Evolutionary conservation across 345 rosid genomes (phyloP), one percentile per base, ranked within the genome.

Genomic region (Fremontodendron californicum): DNA sequence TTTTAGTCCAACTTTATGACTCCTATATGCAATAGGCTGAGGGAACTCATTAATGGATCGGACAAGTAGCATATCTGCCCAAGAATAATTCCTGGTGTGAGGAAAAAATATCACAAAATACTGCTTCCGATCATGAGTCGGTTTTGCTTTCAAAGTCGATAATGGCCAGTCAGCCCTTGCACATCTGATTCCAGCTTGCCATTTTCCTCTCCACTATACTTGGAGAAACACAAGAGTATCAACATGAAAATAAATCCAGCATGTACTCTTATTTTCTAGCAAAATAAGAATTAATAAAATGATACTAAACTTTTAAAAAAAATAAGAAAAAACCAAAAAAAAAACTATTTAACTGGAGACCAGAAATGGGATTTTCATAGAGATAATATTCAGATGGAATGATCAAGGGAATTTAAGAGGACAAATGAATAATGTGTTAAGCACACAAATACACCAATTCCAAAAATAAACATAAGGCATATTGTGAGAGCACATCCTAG

Each of bases 131-230:
- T 90, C 99, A 64, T 93, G 99, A 74, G 97, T 96, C 5, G 99
- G 99, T 84, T 93, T 96, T n/a, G 92, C 98, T 85, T 80, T 94
- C 84, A 94, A 84, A 68, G 98, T 96, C 29, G 97, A 81, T 66
- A 96, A 79, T 31, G 99, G 98, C 89, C 98, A 90, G 87, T 94
- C 98, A 10, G 95, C 94, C 82, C 89, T 94, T 46, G 93, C 94
- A 78, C 98, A 96, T 84, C 90, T 88, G 73, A 94, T 92, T 84
- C 97, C 99, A 37, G 97, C 96, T 37, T 91, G 95, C 99, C 99
- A 96, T 88, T 84, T 92, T 37, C 99, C 99, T 85, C 99, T 90
- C 99, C 98, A 96, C 99, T 96, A 77, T 67, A 84, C 77, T 85
- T 81, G 85, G 75, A 68, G 70, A 81, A 75, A 74, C 71, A 77